Base-by-base conservation (phyloP, 2,329 filamentous ascomycete genomes). In the Botrytis byssoidea region DNA sequence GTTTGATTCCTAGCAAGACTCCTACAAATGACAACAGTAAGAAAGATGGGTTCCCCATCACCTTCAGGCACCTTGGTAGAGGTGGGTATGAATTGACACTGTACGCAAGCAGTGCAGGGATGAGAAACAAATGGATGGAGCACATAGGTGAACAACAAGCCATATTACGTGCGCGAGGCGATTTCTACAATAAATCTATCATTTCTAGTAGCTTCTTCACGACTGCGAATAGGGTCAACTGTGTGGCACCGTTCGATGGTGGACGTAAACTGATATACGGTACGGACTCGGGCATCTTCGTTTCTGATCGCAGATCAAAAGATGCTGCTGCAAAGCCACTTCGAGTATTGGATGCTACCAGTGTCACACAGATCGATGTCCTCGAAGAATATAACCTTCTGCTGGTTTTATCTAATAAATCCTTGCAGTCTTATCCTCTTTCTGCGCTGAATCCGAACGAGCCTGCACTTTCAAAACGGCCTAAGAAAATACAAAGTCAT, bases 91-190 rank as follows among this genome's bases (percentile, higher is more conserved):
- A 98, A 81, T 85, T 94, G 79, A 96, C 95, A 5, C 87, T 99
- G 7, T 98, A 92, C 82, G 95, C 94, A 65, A 90, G 92, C 16
- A 97, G 93, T 74, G 91, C 93, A 78, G 92, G 93, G 14, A 93
- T 94, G 40, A 89, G 96, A 74, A 93, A 95, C 82, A 99, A 98
- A 83, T 99, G 96, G 92, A 94, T 99, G 81, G 95, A 99, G 83
- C 91, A 93, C 80, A 98, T 99, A 79, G 94, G 97, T 80, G 88
- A 90, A 68, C 94, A 97, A 77, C 97, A 99, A 82, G 90, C 93
- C 79, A 93, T 92, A 75, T 87, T 99, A 74, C 90, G 94, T 77
- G 92, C 95, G 42, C 94, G 94, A 75, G 94, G 96, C 74, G 91
- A 94, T 78, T 98, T 97, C 86, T 97, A 98, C 85, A 95, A 93